These are phyloP conservation scores for Datisca glomerata DNA, from an alignment of 306 rosid species.

Conservation along the genomic window DNA sequence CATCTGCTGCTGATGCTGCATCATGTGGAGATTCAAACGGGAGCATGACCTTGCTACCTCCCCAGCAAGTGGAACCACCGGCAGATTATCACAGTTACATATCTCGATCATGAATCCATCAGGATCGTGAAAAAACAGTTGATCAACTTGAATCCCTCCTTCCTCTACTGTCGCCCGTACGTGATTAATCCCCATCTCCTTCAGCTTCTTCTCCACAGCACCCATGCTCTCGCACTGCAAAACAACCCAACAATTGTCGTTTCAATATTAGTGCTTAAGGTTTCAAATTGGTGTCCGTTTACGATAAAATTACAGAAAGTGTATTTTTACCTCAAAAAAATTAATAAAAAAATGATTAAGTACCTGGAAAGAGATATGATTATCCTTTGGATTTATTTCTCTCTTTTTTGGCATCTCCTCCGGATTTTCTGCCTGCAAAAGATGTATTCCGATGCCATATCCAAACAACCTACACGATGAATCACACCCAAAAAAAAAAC, in stretches of 20 bases:
- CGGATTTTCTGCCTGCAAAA: slow-evolving; percentile 52
- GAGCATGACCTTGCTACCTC: slow-evolving; percentile 32
- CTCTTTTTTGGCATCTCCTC: slow-evolving; percentile 40
- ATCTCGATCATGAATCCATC: slow-evolving; percentile 98
- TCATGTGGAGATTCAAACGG: slow-evolving; percentile 15
- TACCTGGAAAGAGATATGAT: slow-evolving; percentile 88
- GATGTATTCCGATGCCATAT: slow-evolving; percentile 79
- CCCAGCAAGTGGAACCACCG: slow-evolving; percentile 50
- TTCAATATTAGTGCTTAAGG: no score
- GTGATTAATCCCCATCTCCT: slow-evolving; percentile 53
- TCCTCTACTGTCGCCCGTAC: slow-evolving; percentile 63
- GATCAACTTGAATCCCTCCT: slow-evolving; percentile 71
- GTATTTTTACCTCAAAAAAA: neutral
- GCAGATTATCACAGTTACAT: slow-evolving; percentile 82
- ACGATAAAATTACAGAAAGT: no score
- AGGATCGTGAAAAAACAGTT: slow-evolving; percentile 86
- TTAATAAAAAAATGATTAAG: neutral
- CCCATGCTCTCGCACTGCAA: slow-evolving; percentile 87
- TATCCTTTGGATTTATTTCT: slow-evolving; percentile 83
- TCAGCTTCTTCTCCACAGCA: slow-evolving; percentile 74
- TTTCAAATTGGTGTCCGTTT: no score
- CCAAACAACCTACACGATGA: slow-evolving; percentile 54
- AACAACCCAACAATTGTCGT: neutral
- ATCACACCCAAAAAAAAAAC: neutral
- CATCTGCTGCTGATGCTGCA: slow-evolving; percentile 23